Percentiles rank a stretch among this genome's conserved stretches.
Evolutionary conservation across 306 rosid species (phyloP).

Genomic region (Castanea sativa): DNA sequence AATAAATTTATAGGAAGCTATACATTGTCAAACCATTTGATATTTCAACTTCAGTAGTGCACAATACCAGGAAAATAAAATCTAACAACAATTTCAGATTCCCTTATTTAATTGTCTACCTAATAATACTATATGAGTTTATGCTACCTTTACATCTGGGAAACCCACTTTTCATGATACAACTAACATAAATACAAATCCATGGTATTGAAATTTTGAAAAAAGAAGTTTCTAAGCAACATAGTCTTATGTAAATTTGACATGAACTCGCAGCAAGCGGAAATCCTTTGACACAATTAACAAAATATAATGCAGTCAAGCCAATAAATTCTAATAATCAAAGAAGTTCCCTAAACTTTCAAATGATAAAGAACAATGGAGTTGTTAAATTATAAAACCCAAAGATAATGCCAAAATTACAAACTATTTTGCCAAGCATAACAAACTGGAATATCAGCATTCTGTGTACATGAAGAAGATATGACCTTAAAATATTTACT

Average conservation of each 20-base stretch:
- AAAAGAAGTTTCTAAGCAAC: background rate
- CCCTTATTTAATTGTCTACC: background rate
- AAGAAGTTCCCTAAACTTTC: too few relatives aligned
- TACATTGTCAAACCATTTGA: background rate
- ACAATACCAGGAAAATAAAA: background rate
- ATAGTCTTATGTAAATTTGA: too few relatives aligned
- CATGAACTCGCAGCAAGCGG: background rate
- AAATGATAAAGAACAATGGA: background rate
- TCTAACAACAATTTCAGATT: background rate
- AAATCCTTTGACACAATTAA: background rate
- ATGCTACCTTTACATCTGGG: background rate
- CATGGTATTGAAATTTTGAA: too few relatives aligned
- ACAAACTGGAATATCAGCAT: background rate
- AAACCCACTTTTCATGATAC: background rate
- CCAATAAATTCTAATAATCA: background rate
- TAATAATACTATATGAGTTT: background rate
- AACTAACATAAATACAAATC: background rate
- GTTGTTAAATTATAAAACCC: background rate
- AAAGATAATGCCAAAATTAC: background rate
- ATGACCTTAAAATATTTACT: background rate
- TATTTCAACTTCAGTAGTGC: slow-evolving; percentile 2
- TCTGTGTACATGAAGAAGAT: background rate
- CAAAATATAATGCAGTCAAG: background rate
- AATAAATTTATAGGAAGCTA: background rate
- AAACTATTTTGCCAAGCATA: background rate